Evolutionary conservation across 1,139 yeast species (phyloP), one percentile per base, ranked within the genome.

Genomic region (Hemisphaericaspora xylanilytica): DNA sequence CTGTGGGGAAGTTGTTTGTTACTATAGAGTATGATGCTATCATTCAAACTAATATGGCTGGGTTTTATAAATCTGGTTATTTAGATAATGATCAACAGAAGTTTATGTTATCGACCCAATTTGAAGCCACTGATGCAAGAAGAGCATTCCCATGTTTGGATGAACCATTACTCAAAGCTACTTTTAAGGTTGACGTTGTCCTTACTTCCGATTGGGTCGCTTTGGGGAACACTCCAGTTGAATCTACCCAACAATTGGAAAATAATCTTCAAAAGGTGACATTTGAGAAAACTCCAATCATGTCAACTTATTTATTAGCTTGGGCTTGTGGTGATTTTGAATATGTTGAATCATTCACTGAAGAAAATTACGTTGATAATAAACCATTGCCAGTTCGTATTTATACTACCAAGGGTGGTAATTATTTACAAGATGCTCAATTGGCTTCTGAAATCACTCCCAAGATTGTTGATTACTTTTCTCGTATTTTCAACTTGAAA

Each of bases 51-150:
- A 67, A 64, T 52, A 80, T 85, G 86, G 82, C 85, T 26, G 92
- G 94, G 13, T 84, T 85, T 63, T 85, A 85, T 67, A 78, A 92
- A 55, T 85, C 95, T 5, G 76, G 80, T 28, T 87, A 87, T 63
- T 61, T 65, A 36, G 73, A 75, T 48, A 67, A 80, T 38, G 73
- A 74, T 48, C 71, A 70, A 44, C 71, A 75, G 35, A 79, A 81
- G 54, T 77, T 73, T 47, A 75, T 84, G 70, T 82, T 87, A 34
- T 80, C 90, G 28, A 85, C 95, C 32, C 95, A 85, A 63, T 83
- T 85, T 74, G 95, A 85, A 63, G 85, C 95, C 25, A 83, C 90
- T 21, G 90, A 85, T 58, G 88, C 90, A 38, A 80, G 95, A 60
- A 74, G 88, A 53, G 90, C 94, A 1, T 82, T 85, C 65, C 95